Base-by-base conservation (phyloP, 108 stramenopile species). In the Fragilariopsis cylindrus region DNA sequence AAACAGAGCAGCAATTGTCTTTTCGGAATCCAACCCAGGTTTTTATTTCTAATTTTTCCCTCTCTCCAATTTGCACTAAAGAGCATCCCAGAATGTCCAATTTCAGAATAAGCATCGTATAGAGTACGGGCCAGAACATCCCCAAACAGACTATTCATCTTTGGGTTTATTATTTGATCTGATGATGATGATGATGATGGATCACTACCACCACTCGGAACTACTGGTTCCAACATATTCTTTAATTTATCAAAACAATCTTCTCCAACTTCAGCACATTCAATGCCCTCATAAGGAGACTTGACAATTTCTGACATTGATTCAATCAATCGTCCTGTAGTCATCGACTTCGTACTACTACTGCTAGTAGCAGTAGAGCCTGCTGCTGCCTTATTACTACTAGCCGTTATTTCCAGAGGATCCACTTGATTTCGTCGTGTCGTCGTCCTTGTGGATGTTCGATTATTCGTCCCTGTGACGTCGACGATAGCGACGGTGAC, bases 11-110 rank as follows among this genome's bases (percentile, higher is more conserved):
- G 52, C n/a, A 80, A 50, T 12, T 62, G 55, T n/a, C 74, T 58
- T 42, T 65, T 71, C 45, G 79, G 73, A n/a, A 80, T 57, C 55
- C 40, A 63, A 21, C 79, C 79, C 48, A 80, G 39, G 12, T 71
- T 39, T 12, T 70, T 68, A 6, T 73, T 74, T 69, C 79, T 69
- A 40, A 80, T 71, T 52, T 73, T 75, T 8, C 79, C 79, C 50
- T 70, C 57, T 12, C 39, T 46, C 79, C 79, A 80, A 46, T 80
- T 73, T 65, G 74, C 72, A 49, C 74, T 71, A 55, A 71, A 80
- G 4, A 80, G 62, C 69, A 80, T 80, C 7, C 79, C 79, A 0
- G 79, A 80, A 48, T 80, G 68, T 52, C 74, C 79, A 46, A 80
- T 75, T 50, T 68, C 45, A 52, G 54, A 57, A 53, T 80, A 55